Evolutionary conservation across 2,329 filamentous ascomycete species (phyloP).

Genomic region (Aspergillus ochraceus): DNA sequence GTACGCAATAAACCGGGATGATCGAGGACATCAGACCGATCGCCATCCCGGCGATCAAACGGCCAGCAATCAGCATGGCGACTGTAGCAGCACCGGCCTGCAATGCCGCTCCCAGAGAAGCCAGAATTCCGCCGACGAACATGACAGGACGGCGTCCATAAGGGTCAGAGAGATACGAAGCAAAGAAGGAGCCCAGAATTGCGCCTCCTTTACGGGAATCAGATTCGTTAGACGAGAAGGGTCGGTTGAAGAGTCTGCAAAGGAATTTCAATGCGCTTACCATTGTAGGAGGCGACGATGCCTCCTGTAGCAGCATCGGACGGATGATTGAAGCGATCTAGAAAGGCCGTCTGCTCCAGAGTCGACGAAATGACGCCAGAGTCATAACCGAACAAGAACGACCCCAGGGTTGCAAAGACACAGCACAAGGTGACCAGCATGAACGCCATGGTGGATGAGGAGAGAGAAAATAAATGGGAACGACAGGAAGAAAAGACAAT

Average conservation of each 20-base stretch:
- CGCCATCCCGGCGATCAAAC: conserved; percentile 52
- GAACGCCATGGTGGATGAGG: conserved; percentile 24
- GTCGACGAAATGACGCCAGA: conserved; percentile 39
- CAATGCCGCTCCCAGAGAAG: conserved; percentile 35
- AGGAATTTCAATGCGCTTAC: conserved; percentile 14
- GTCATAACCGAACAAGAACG: conserved; percentile 53
- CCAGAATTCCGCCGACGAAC: conserved; percentile 34
- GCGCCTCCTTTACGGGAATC: conserved; percentile 32
- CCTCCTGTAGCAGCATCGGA: conserved; percentile 37
- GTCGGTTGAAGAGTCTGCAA: neutral
- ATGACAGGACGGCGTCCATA: conserved; percentile 36
- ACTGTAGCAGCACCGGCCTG: conserved; percentile 36
- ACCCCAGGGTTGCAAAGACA: conserved; percentile 48
- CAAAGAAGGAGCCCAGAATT: conserved; percentile 37
- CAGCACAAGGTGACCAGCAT: conserved; percentile 37
- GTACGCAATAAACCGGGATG: conserved; percentile 49
- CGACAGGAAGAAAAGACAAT: neutral
- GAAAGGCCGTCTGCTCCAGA: conserved; percentile 37
- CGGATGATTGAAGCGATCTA: conserved; percentile 28
- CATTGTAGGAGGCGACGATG: conserved; percentile 43
- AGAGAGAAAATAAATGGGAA: conserved; percentile 1
- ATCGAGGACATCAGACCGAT: conserved; percentile 51
- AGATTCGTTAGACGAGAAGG: conserved; percentile 11
- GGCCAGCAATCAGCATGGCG: conserved; percentile 49
- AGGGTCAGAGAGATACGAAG: conserved; percentile 34